Conservation (phyloP, 2,329 filamentous ascomycete genomes). For the Ciborinia camelliae region DNA sequence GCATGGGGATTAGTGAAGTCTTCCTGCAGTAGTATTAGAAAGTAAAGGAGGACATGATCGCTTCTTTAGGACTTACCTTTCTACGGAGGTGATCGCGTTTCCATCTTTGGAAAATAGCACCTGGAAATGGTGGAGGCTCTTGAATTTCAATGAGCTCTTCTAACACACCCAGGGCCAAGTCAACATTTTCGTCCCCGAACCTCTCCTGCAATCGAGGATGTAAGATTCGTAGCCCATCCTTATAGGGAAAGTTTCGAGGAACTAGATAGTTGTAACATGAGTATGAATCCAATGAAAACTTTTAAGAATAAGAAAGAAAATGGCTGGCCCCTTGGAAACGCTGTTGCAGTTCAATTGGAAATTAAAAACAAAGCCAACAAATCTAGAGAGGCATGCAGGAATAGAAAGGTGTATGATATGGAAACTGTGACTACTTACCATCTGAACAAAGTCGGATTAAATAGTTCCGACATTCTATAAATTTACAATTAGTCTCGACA, state of each 20-base stretch:
- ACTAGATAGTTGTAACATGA: constrained; percentile 37
- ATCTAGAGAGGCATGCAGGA: background rate
- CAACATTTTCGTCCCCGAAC: constrained; percentile 46
- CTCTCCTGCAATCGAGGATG: constrained; percentile 45
- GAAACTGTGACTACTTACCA: background rate
- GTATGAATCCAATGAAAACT: background rate
- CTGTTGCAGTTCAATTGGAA: background rate
- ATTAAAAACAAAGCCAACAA: background rate
- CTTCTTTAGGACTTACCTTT: constrained; percentile 38
- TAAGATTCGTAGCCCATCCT: constrained; percentile 45
- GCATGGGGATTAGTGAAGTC: constrained; percentile 47
- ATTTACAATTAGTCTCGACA: constrained; percentile 5
- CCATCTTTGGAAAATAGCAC: constrained; percentile 47
- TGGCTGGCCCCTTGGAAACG: background rate
- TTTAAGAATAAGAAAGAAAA: no score
- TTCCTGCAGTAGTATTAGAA: constrained; percentile 18
- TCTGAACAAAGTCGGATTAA: constrained; percentile 43
- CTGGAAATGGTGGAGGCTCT: constrained; percentile 44
- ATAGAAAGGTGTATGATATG: background rate
- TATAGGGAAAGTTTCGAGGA: constrained; percentile 47
- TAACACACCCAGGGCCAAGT: constrained; percentile 44
- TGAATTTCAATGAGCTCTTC: constrained; percentile 49
- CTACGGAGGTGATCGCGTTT: constrained; percentile 45
- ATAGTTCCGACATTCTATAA: constrained; percentile 46
- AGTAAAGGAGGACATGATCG: background rate